These are phyloP conservation scores for Tothia fuscella DNA, from an alignment of 2,329 filamentous ascomycete species.

Conservation along the genomic window DNA sequence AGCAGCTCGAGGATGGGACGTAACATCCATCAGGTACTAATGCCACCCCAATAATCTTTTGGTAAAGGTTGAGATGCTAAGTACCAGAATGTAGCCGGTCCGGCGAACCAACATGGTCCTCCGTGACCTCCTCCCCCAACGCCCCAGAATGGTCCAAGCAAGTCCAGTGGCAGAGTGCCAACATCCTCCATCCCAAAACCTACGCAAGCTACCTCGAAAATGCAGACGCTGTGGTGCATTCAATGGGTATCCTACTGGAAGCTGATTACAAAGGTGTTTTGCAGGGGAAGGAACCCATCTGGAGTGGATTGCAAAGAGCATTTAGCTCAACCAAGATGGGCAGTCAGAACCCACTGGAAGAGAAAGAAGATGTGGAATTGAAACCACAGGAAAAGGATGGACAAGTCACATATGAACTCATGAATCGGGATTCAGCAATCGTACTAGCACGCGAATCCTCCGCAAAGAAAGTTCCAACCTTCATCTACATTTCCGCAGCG, in stretches of 20 bases:
- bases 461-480: constrained; percentile 51
- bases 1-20: constrained; percentile 75
- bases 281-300: constrained; percentile 69
- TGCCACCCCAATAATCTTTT: neutral
- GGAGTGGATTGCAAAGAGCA: constrained; percentile 64
- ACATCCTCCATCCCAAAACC: constrained; percentile 71
- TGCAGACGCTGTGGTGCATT: constrained; percentile 81
- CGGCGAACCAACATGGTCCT: constrained; percentile 75
- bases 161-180: constrained; percentile 78
- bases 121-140: constrained; percentile 56
- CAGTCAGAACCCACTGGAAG: constrained; percentile 58
- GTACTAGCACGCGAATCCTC: constrained; percentile 67
- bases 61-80: too few species aligned
- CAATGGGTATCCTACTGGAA: constrained; percentile 90
- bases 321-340: constrained; percentile 55
- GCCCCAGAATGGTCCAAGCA: constrained; percentile 71
- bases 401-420: constrained; percentile 87
- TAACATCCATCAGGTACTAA: constrained; percentile 75
- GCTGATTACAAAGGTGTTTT: constrained; percentile 95
- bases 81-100: constrained; percentile 54
- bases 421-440: constrained; percentile 88
- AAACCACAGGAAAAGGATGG: constrained; percentile 54
- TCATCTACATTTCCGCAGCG: constrained; percentile 82
- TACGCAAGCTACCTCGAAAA: constrained; percentile 66
- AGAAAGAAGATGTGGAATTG: constrained; percentile 42